Evolutionary conservation across 441 rosid genomes (phyloP).

Genomic region (Pelargonium citronellum): DNA sequence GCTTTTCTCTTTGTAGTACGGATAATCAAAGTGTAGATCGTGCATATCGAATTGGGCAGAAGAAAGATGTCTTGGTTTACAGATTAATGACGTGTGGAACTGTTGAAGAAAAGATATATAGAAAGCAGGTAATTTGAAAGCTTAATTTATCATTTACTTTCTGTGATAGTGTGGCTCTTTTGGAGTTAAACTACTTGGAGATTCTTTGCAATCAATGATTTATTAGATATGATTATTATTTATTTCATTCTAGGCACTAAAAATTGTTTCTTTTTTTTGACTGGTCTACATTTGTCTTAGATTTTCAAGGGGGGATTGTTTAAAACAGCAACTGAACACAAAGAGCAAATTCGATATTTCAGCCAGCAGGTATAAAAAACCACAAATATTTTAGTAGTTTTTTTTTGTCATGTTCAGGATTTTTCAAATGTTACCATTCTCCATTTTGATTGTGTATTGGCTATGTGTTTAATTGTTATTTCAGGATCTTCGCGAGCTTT

Average conservation of each 20-base stretch:
- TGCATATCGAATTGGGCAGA: slow-evolving; percentile 93
- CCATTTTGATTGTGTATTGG: slow-evolving; percentile 2
- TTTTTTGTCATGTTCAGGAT: background rate
- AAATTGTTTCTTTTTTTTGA: background rate
- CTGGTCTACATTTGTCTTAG: slow-evolving; percentile 30
- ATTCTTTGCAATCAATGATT: too few relatives aligned
- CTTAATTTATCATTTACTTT: too few relatives aligned
- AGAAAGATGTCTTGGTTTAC: slow-evolving; percentile 86
- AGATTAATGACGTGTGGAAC: slow-evolving; percentile 96
- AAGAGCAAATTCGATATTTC: slow-evolving; percentile 91
- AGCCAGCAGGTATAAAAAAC: slow-evolving; percentile 61
- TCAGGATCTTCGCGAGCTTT: slow-evolving; percentile 86
- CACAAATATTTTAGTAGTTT: background rate
- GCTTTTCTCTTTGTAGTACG: slow-evolving; percentile 42
- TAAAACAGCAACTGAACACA: slow-evolving; percentile 90
- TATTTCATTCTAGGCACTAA: background rate
- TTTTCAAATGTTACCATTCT: background rate
- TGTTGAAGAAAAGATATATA: slow-evolving; percentile 93
- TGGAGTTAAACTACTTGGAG: too few relatives aligned
- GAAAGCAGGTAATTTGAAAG: slow-evolving; percentile 62
- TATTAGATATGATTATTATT: too few relatives aligned
- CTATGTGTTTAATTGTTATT: slow-evolving; percentile 14
- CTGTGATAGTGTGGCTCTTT: too few relatives aligned
- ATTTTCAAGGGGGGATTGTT: slow-evolving; percentile 88
- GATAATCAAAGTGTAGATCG: slow-evolving; percentile 96